Evolutionary conservation across 2,329 filamentous ascomycete species (phyloP), one percentile per base, ranked within the genome.

Genomic region (Pseudovirgaria hyperparasitica): DNA sequence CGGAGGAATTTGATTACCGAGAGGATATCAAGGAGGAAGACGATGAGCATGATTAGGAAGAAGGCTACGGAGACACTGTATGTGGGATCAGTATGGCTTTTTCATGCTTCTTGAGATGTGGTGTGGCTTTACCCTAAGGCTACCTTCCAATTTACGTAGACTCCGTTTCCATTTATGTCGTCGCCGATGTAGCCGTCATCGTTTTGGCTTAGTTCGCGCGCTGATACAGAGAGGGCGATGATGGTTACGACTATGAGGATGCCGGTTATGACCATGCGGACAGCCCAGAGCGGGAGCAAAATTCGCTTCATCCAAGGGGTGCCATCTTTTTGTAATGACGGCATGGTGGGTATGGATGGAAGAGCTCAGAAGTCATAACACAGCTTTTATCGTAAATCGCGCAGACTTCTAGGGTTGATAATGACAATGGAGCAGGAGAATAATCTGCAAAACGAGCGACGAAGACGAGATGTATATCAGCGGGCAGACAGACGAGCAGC

Each of bases 241-340:
- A 52, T 36, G 22, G n/a, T n/a, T n/a, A 54, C 38, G 21, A 52
- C 6, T 41, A 52, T 51, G 6, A 50, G 30, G 16, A n/a, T n/a
- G n/a, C n/a, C n/a, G n/a, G n/a, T n/a, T n/a, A n/a, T n/a, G n/a
- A 40, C 29, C 22, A 51, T 45, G 9, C 52, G 43, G 13, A 54
- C 22, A 4, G 41, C 28, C 52, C 51, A 56, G 28, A 52, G 46
- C 4, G 52, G 51, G 8, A 56, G 33, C 22, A 56, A 38, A 19
- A 56, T 39, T 24, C 52, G 46, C 42, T 53, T 55, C 37, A 52
- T 47, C 50, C 50, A 55, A n/a, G n/a, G n/a, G n/a, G n/a, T 26
- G 28, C 33, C n/a, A 30, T 25, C 2, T 9, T 25, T 7, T 30
- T 12, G 19, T 20, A 20, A 20, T n/a, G n/a, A n/a, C n/a, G n/a